Evolutionary conservation across 1,139 yeast genomes (phyloP), one percentile per base, ranked within the genome.

Genomic region (Tardiomyces depauwii): DNA sequence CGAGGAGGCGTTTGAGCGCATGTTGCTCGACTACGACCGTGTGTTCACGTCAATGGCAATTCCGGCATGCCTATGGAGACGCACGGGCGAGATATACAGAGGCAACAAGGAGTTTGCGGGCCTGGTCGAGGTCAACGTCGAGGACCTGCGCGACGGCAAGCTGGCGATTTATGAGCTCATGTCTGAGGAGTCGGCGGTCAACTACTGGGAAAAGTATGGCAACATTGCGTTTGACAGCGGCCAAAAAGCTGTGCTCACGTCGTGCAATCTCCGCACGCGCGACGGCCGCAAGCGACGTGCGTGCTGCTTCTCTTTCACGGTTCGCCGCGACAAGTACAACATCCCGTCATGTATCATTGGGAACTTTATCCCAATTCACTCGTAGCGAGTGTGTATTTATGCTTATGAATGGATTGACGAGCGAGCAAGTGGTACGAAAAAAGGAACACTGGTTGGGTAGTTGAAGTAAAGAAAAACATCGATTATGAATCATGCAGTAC

Each of bases 141-240:
- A 89, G 60, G 96, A 88, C 60, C 69, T 91, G 58, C 80, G 93
- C 54, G 96, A 91, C 62, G 97, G 97, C 18, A 85, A 83, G 57
- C 67, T 88, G 55, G 94, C 97, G 1, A 87, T 91, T 42, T 89
- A 89, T 63, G 97, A 91, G 65, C 69, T 91, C 51, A 85, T 91
- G 96, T 82, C 91, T 49, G 97, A 89, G 62, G 96, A 89, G 58
- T 84, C 95, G 60, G 95, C 96, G 7, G 97, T 91, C n/a, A 88
- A 87, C 57, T 89, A 88, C 61, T 91, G 97, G 97, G 97, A 91
- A 61, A 89, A 89, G 63, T 91, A 89, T 58, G 96, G 96, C 10
- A 89, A 95, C 11, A 86, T 89, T 60, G 97, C 97, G 2, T 89
- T 91, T 65, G 96, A 89, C 58, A 84, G 89, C 54, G 94, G 94